Evolutionary conservation across 2,329 filamentous ascomycete genomes (phyloP).

Genomic region (Fusarium armeniacum): DNA sequence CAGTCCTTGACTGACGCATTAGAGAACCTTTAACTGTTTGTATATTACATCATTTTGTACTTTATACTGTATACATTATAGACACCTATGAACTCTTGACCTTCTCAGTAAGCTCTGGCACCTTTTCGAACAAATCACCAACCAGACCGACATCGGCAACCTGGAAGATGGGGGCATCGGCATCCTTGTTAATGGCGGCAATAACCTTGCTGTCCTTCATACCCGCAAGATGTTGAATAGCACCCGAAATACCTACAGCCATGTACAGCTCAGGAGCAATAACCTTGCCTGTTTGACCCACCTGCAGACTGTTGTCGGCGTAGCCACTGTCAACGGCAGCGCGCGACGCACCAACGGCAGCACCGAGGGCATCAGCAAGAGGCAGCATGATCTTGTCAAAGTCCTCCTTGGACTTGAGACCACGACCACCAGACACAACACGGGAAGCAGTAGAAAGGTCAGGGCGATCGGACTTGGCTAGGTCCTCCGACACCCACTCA

Average conservation of each 20-base stretch:
- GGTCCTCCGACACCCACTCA: conserved; percentile 94
- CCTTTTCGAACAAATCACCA: conserved; percentile 94
- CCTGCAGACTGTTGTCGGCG: conserved; percentile 97
- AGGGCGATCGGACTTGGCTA: conserved; percentile 92
- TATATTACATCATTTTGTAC: conserved; percentile 47
- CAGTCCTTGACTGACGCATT: conserved; percentile 58
- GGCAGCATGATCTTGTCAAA: conserved; percentile 95
- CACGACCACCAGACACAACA: conserved; percentile 94
- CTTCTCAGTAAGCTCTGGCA: conserved; percentile 97
- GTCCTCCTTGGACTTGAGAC: conserved; percentile 97
- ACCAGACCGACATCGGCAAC: conserved; percentile 96
- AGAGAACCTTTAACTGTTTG: conserved; percentile 46
- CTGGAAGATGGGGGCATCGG: conserved; percentile 98
- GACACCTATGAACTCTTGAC: conserved; percentile 71
- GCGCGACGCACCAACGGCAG: conserved; percentile 94
- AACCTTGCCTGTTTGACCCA: conserved; percentile 98
- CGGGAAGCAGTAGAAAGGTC: conserved; percentile 90
- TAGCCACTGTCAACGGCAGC: conserved; percentile 98
- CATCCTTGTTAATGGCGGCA: conserved; percentile 97
- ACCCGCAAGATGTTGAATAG: conserved; percentile 97
- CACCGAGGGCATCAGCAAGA: conserved; percentile 90
- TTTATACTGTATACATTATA: conserved; percentile 43
- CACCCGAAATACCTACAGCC: conserved; percentile 94
- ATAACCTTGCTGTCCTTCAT: conserved; percentile 99
- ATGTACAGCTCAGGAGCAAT: conserved; percentile 96